phyloP scores from a whole-genome alignment of 2,329 filamentous ascomycete genomes.

The Botrytis byssoidea region DNA sequence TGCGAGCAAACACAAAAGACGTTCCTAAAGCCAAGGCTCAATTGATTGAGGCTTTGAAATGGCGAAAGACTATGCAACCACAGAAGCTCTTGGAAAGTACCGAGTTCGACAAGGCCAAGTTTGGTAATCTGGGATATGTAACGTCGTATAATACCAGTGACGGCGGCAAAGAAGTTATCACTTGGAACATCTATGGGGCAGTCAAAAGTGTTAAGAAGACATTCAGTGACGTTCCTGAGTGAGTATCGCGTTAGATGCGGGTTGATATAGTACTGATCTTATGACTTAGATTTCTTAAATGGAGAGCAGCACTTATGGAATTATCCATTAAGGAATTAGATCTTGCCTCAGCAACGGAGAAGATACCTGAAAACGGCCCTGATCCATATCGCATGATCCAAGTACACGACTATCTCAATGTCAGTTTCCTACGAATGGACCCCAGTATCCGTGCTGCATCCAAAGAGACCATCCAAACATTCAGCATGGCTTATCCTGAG shows the following conservation, averaged over 20 bases:
- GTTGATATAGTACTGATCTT: constrained; percentile 7
- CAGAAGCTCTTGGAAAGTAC: constrained; percentile 60
- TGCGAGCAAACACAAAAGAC: constrained; percentile 83
- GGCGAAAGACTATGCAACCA: constrained; percentile 77
- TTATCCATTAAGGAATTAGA: constrained; percentile 73
- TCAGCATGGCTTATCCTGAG: constrained; percentile 84
- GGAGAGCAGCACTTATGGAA: constrained; percentile 91
- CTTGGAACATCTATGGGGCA: constrained; percentile 90
- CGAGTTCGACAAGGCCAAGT: constrained; percentile 66
- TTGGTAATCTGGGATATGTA: constrained; percentile 76
- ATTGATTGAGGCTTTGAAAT: constrained; percentile 74
- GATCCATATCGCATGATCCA: constrained; percentile 92
- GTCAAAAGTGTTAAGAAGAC: constrained; percentile 78
- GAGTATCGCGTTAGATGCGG: constrained; percentile 41
- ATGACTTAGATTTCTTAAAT: constrained; percentile 73
- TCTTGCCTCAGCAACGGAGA: constrained; percentile 64
- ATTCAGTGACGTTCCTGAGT: constrained; percentile 81
- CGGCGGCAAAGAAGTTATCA: constrained; percentile 62
- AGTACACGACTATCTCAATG: constrained; percentile 87
- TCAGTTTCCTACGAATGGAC: constrained; percentile 83
- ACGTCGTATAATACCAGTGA: constrained; percentile 61
- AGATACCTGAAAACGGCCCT: constrained; percentile 59
- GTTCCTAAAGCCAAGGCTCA: constrained; percentile 72
- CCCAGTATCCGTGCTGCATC: constrained; percentile 72
- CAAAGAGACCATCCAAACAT: constrained; percentile 76